Base-by-base conservation (phyloP, 192 early-diverging fungal species). In the Piromyces sp. region DNA sequence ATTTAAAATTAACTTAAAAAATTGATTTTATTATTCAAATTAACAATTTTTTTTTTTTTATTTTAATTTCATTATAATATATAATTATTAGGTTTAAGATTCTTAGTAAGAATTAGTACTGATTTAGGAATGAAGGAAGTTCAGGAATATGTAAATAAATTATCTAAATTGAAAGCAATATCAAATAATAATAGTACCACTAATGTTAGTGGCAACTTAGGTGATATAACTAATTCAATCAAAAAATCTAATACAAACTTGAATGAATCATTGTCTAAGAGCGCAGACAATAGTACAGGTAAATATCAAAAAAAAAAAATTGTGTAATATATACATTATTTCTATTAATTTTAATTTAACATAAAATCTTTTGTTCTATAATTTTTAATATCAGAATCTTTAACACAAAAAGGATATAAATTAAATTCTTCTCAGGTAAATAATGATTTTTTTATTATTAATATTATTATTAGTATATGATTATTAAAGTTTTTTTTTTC, bases 71-170 rank as follows among this genome's bases (percentile, higher is more conserved):
- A n/a, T n/a, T n/a, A n/a, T n/a, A n/a, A n/a, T n/a, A n/a, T n/a
- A n/a, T n/a, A n/a, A n/a, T n/a, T n/a, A n/a, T n/a, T 51, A 90
- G 89, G 90, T 81, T 80, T 91, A 78, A 82, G 90, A 42, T 91
- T 91, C 83, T 81, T 91, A 79, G 90, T 91, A 29, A 84, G 89
- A 17, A 90, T 91, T 30, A 87, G 87, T 84, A 88, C 88, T n/a
- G 90, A 91, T 83, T 81, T 91, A 29, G 89, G 89, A 29, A 86
- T 90, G 84, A 90, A 89, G 42, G 89, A 91, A 37, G 86, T 86
- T 14, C 84, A 88, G n/a, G 88, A 90, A 36, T 91, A 90, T 81
- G 82, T 84, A 14, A 84, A 85, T 30, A 87, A 87, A 80, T 83
- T 91, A 11, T 81, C 87, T 19, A 83, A 85, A 79, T 79, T 85